Percentiles rank a stretch among this genome's conserved stretches.
Evolutionary conservation across 2,329 filamentous ascomycete species (phyloP).

Genomic region (Cladosporium sp.): DNA sequence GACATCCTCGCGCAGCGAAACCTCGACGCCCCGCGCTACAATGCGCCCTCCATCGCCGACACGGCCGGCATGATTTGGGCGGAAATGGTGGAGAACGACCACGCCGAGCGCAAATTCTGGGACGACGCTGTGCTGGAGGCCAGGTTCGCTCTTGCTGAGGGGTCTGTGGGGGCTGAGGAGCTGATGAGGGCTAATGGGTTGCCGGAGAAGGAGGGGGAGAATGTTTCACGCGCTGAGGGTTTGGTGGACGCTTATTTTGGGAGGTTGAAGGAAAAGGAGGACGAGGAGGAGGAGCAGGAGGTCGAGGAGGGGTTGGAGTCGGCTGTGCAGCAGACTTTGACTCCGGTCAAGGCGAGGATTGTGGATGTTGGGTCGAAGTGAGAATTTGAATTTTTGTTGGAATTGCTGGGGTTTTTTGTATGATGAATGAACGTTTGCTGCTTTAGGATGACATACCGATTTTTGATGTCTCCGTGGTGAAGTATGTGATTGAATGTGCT

Average conservation of each 20-base stretch:
- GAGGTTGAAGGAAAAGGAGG: not conserved
- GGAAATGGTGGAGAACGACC: not conserved
- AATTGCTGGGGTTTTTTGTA: no score
- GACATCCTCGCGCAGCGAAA: constrained; percentile 13
- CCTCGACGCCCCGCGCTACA: not conserved
- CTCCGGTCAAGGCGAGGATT: not conserved
- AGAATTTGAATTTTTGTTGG: no score
- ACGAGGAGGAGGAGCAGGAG: not conserved
- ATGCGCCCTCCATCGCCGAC: constrained; percentile 11
- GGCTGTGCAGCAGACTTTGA: not conserved
- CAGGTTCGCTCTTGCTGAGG: constrained; percentile 11
- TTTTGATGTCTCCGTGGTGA: no score
- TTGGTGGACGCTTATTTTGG: constrained; percentile 17
- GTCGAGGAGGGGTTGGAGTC: not conserved
- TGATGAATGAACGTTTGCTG: no score
- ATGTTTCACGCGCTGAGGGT: constrained; percentile 15
- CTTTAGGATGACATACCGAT: no score
- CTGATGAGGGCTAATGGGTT: constrained; percentile 16
- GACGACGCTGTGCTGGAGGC: constrained; percentile 15
- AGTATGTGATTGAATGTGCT: no score
- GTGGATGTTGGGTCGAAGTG: not conserved
- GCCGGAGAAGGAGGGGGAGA: constrained; percentile 10
- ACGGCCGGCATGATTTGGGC: constrained; percentile 17
- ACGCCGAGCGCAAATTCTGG: constrained; percentile 17
- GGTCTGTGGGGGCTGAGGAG: constrained; percentile 5